A percentile compares a stretch with the other conserved stretches of the same genome.
These are phyloP conservation scores for Phytophthora sp. DNA, from an alignment of 352 stramenopile genomes.

Conservation along the genomic window DNA sequence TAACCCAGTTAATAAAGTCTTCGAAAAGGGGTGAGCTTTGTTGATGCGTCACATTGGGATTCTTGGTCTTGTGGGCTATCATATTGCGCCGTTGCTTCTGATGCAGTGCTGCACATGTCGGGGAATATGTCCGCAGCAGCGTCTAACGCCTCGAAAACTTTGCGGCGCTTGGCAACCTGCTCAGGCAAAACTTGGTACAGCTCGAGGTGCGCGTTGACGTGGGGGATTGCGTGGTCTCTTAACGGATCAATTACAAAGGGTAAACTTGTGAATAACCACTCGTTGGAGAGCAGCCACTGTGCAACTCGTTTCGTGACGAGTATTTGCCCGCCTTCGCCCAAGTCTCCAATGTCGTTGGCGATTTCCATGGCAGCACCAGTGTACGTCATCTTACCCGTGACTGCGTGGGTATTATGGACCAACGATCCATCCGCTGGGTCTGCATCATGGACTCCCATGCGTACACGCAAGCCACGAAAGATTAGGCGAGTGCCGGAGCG, in stretches of 20 bases:
- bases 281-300: constrained; percentile 28
- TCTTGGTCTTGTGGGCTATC: constrained; percentile 4
- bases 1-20: not conserved
- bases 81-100: constrained; percentile 1
- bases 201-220: constrained; percentile 47
- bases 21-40: not conserved
- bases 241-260: constrained; percentile 39
- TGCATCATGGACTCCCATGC: constrained; percentile 50
- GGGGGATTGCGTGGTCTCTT: constrained; percentile 40
- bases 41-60: not conserved
- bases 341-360: constrained; percentile 41
- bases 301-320: constrained; percentile 41
- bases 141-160: constrained; percentile 30
- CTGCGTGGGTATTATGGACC: constrained; percentile 26
- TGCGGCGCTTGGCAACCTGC: constrained; percentile 33
- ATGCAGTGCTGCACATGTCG: constrained; percentile 14
- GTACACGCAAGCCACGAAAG: constrained; percentile 44
- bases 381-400: constrained; percentile 50
- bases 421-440: constrained; percentile 23
- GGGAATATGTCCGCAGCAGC: not conserved
- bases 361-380: constrained; percentile 42
- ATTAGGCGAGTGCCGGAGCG: constrained; percentile 28
- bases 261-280: constrained; percentile 30
- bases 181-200: constrained; percentile 51
- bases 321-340: constrained; percentile 49